These are phyloP conservation scores for Adiantum capillusveneris DNA, from an alignment of 75 land plant species.

Conservation along the genomic window DNA sequence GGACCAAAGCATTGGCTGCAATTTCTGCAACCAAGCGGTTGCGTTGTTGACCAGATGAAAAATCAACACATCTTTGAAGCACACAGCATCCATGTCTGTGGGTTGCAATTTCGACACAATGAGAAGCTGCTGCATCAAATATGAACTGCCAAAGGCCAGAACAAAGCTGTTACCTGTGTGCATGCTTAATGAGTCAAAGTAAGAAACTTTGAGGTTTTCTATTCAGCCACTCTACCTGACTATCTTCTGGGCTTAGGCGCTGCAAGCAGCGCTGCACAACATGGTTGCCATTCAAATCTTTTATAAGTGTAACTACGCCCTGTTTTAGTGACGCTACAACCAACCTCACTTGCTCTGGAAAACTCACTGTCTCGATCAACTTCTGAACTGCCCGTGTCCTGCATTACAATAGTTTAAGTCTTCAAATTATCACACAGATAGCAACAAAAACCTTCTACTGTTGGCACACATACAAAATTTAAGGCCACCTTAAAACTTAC, in stretches of 20 bases:
- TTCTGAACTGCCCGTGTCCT: slow-evolving; percentile 88
- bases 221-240: too few relatives aligned
- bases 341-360: slow-evolving; percentile 49
- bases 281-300: slow-evolving; percentile 69
- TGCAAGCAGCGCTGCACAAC: slow-evolving; percentile 70
- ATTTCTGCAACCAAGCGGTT: too few relatives aligned
- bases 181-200: too few relatives aligned
- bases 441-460: too few relatives aligned
- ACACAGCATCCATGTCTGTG: slow-evolving; percentile 6
- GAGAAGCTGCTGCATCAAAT: slow-evolving; percentile 6
- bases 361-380: slow-evolving; percentile 54
- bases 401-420: too few relatives aligned
- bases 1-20: too few relatives aligned
- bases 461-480: too few relatives aligned
- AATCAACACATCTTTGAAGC: neutral
- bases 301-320: slow-evolving; percentile 50
- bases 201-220: too few relatives aligned
- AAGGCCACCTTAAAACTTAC: too few relatives aligned
- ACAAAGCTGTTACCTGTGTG: too few relatives aligned
- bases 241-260: slow-evolving; percentile 37
- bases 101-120: slow-evolving; percentile 9
- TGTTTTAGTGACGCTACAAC: slow-evolving; percentile 38
- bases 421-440: too few relatives aligned
- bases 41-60: neutral
- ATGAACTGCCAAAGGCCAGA: slow-evolving; percentile 1